Conservation (phyloP, 1,284 basidiomycete genomes). For the Melampsora americana region DNA sequence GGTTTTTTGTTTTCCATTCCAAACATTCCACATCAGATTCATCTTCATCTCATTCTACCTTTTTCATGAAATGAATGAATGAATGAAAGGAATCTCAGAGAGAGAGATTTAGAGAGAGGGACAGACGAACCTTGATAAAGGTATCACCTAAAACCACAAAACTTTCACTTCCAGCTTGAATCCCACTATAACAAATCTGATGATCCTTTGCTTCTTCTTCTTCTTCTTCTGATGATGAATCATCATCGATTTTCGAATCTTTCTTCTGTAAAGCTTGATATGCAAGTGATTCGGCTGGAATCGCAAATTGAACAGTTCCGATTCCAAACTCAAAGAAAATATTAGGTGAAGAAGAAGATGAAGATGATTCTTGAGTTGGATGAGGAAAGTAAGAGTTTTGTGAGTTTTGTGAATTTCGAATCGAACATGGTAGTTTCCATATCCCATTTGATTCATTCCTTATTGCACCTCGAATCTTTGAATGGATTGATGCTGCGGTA, state of each 20-base stretch:
- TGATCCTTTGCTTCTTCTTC: no score
- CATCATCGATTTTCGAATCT: background rate
- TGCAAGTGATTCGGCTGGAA: slow-evolving; percentile 22
- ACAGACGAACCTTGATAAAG: slow-evolving; percentile 33
- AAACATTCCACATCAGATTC: background rate
- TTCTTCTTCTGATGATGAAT: background rate
- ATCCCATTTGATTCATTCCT: slow-evolving; percentile 25
- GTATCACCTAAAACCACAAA: slow-evolving; percentile 39
- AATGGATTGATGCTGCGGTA: slow-evolving; percentile 23
- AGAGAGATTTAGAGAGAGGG: background rate
- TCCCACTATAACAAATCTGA: slow-evolving; percentile 38
- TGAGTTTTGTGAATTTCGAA: no score
- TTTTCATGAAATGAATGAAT: background rate
- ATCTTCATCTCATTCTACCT: background rate
- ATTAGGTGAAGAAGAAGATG: background rate
- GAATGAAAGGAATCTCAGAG: background rate
- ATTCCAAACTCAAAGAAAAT: slow-evolving; percentile 27
- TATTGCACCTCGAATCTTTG: slow-evolving; percentile 17
- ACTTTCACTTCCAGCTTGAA: slow-evolving; percentile 28
- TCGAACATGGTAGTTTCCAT: slow-evolving; percentile 34
- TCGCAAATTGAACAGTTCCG: slow-evolving; percentile 14
- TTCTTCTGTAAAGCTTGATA: slow-evolving; percentile 22
- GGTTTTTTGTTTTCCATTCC: no score
- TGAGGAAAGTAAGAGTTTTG: background rate
- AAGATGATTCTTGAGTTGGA: background rate